Base-by-base conservation (phyloP, 2,329 filamentous ascomycete genomes). In the Escovopsis sp. region DNA sequence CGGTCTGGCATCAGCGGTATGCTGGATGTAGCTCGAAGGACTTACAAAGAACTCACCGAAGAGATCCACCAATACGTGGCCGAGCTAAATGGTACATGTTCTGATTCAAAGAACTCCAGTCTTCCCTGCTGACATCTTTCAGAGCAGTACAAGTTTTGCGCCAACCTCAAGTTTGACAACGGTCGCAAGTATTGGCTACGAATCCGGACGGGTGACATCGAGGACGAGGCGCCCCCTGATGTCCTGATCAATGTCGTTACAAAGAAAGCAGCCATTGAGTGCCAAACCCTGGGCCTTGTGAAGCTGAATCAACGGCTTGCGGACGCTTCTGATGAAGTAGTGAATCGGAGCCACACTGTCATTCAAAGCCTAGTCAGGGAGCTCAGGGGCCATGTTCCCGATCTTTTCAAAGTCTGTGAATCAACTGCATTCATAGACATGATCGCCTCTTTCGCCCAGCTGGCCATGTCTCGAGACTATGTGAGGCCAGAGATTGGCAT, bases 381-480 rank as follows among this genome's bases (percentile, higher is more conserved):
- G n/a, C 70, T 94, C n/a, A 74, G 84, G 30, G 64, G 67, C 1
- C 73, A 86, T 45, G 76, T 88, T 15, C 78, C 82, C 0, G 65
- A 70, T 3, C 66, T 98, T 0, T 95, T 94, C 62, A 79, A 79
- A 42, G 75, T 93, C 34, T 91, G 85, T 50, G 88, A 96, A 57
- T 80, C 83, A 11, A 76, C 96, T 48, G 85, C 83, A 2, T 72
- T 94, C 53, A 67, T 95, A 2, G 91, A 98, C 58, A 89, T 94
- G 81, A 67, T 93, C 25, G 64, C 76, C 2, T 74, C 81, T 0
- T 93, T 94, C 57, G 79, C 76, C 0, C 79, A 94, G 16, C 60
- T 88, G 2, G 78, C 80, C 11, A 84, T 79, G 0, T 73, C 71
- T 0, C 57, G 60, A 39, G 65, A 69, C 38, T 76, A 74, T 45